Percentiles rank a stretch among this genome's conserved stretches.
These are phyloP conservation scores for Aspergillus asperescens DNA, from an alignment of 495 filamentous ascomycete species.

Conservation along the genomic window DNA sequence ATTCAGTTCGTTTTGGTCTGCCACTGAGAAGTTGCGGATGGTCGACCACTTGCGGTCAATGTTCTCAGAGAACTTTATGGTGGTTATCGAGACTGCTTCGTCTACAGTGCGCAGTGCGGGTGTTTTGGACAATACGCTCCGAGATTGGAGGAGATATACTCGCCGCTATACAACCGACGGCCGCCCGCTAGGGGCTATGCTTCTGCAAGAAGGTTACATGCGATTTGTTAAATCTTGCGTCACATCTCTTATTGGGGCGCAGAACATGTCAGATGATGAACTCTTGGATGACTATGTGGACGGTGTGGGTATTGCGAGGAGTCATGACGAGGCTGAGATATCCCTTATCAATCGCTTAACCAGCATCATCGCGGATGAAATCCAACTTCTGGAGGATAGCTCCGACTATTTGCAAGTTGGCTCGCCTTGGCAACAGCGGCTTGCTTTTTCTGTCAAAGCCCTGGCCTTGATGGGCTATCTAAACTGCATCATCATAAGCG, in stretches of 20 bases:
- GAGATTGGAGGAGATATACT: constrained; percentile 76
- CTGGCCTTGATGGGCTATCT: constrained; percentile 76
- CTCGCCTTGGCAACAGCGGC: constrained; percentile 78
- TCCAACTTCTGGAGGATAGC: constrained; percentile 79
- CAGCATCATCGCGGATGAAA: constrained; percentile 70
- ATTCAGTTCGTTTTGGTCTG: constrained; percentile 72
- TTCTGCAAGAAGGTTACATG: constrained; percentile 82
- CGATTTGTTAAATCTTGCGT: constrained; percentile 72
- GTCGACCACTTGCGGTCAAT: constrained; percentile 63
- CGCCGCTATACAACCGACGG: constrained; percentile 75
- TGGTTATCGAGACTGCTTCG: constrained; percentile 78
- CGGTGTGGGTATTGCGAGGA: constrained; percentile 42
- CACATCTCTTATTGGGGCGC: constrained; percentile 59
- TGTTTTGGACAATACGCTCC: constrained; percentile 43
- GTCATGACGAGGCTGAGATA: constrained; percentile 38
- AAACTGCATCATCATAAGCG: constrained; percentile 73
- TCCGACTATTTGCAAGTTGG: constrained; percentile 82
- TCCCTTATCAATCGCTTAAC: constrained; percentile 61
- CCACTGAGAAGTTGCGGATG: constrained; percentile 62
- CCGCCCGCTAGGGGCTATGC: constrained; percentile 84
- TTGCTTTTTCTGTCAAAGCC: constrained; percentile 82
- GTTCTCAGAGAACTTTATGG: constrained; percentile 75
- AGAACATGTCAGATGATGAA: constrained; percentile 53
- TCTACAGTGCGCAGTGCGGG: constrained; percentile 72
- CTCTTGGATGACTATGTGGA: constrained; percentile 73